Conservation (phyloP, 805 yeast genomes). For the Debaryomyces hansenii region DNA sequence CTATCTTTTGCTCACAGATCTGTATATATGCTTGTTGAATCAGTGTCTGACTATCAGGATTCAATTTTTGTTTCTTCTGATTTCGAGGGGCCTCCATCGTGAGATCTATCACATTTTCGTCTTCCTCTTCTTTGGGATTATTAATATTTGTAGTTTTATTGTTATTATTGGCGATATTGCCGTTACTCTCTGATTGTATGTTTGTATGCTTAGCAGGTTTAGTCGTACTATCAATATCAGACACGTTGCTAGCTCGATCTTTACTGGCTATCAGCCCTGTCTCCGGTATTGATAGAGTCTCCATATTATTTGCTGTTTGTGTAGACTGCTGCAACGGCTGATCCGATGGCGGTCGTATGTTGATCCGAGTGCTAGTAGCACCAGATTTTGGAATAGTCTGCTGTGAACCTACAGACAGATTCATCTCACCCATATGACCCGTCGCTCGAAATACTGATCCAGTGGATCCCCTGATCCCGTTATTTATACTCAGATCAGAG, state of each 20-base stretch:
- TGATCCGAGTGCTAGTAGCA: background rate
- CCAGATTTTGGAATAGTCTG: too few species aligned
- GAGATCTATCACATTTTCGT: conserved; percentile 5
- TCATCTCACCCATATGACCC: background rate
- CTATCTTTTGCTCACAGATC: conserved; percentile 25
- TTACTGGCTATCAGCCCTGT: background rate
- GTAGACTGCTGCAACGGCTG: background rate
- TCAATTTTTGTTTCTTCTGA: background rate
- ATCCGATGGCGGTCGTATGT: background rate
- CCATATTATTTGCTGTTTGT: background rate
- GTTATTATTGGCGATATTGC: too few species aligned
- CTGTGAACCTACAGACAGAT: too few species aligned
- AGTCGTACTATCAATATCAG: too few species aligned
- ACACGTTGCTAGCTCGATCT: too few species aligned
- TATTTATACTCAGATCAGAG: background rate
- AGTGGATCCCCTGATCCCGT: background rate
- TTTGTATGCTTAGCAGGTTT: too few species aligned
- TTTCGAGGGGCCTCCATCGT: background rate
- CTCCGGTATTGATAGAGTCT: background rate
- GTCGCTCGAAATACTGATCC: background rate
- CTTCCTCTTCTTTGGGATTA: background rate
- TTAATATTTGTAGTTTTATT: background rate
- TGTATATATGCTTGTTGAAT: conserved; percentile 23
- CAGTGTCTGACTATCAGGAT: background rate
- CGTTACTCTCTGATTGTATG: too few species aligned